Evolutionary conservation across 768 basidiomycete genomes (phyloP), one percentile per base, ranked within the genome.

Genomic region (Mycena albidolilacea): DNA sequence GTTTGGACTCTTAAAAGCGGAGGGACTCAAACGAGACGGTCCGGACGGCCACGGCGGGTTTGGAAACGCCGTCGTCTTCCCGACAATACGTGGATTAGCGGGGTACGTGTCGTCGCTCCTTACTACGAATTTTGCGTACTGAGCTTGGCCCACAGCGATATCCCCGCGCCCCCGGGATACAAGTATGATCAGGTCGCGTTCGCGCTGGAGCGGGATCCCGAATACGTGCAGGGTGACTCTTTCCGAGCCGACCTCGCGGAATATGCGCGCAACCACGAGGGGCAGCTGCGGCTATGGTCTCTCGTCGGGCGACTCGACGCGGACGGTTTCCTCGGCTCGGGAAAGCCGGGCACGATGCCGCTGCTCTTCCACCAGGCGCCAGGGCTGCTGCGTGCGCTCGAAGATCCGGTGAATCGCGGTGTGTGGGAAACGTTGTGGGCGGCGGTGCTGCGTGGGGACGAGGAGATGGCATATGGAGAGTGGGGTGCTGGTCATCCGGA

Each of bases 381-480:
- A 23, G 17, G 58, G 23, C 64, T 74, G 17, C 61, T 75, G 43
- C 46, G 55, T 8, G 74, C 67, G 7, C 70, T 72, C 48, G 74
- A 71, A 21, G 58, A 71, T 5, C 70, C 74, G 17, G 19, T 46
- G 39, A 61, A 67, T 55, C 74, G 70, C 19, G 66, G 46, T 5
- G 62, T 64, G 35, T 75, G 70, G 70, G 74, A 71, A 62, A 75
- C 70, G 30, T 41, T 75, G 38, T 75, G 74, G 74, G 74, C 60
- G 9, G 65, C 70, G 30, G 63, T 72, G 41, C 23, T 50, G 35
- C 21, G 17, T 11, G 48, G 66, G 44, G 65, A 65, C 10, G 63
- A 58, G 12, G 70, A 63, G 19, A 71, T 67, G 73, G 61, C 52
- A 9, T 52, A 58, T 19, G 73, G 66, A 0, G 35, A 14, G 19